A percentile compares a stretch with the other conserved stretches of the same genome.
phyloP scores from a whole-genome alignment of 495 filamentous ascomycete species.

The Rhypophila decipiens region DNA sequence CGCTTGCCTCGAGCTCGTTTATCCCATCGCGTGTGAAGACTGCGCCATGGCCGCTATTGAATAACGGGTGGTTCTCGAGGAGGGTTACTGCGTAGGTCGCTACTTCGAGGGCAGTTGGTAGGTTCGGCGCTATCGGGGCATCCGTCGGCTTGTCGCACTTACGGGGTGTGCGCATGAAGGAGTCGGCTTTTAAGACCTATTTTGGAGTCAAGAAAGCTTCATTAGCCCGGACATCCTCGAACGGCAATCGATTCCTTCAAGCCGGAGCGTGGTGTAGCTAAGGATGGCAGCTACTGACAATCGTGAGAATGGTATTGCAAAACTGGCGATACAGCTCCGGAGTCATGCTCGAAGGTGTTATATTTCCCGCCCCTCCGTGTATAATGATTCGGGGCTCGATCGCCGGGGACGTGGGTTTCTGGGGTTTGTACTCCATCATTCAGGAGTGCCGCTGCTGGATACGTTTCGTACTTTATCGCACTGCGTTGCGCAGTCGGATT shows the following conservation, averaged over 20 bases:
- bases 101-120: constrained; percentile 57
- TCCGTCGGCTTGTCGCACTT: background rate
- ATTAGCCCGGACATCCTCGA: background rate
- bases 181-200: constrained; percentile 27
- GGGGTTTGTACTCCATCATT: constrained; percentile 13
- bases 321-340: constrained; percentile 54
- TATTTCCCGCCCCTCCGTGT: constrained; percentile 83
- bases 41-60: constrained; percentile 80
- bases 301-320: constrained; percentile 57
- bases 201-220: background rate
- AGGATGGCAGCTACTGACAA: too few relatives aligned
- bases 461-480: too few relatives aligned
- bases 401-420: background rate
- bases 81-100: constrained; percentile 69
- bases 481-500: too few relatives aligned
- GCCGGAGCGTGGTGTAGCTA: constrained; percentile 10
- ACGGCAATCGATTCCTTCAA: background rate
- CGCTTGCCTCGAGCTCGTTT: constrained; percentile 83
- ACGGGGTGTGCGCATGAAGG: constrained; percentile 31
- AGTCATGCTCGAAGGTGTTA: constrained; percentile 61
- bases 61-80: constrained; percentile 76
- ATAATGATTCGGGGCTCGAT: constrained; percentile 67
- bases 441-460: too few relatives aligned
- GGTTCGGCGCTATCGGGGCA: background rate
- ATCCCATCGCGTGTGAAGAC: constrained; percentile 78